A percentile compares a stretch with the other conserved stretches of the same genome.
phyloP scores from a whole-genome alignment of 208 protist genomes.

The Acanthamoeba pearcei region DNA sequence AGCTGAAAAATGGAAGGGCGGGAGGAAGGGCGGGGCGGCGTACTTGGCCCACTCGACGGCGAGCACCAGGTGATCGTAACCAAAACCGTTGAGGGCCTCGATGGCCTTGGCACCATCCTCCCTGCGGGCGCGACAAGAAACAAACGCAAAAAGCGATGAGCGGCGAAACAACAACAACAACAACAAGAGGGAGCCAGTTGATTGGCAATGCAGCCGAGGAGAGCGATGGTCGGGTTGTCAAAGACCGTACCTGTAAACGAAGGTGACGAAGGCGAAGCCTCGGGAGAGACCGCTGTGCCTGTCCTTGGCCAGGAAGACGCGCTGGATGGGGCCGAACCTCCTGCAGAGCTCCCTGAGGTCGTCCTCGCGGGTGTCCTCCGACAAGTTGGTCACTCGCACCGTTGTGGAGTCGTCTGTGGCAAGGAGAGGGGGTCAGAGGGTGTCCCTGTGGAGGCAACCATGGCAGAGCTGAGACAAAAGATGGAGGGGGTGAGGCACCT shows the following conservation, averaged over 20 bases:
- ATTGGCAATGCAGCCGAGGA: background rate
- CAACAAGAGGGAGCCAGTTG: background rate
- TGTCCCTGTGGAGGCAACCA: background rate
- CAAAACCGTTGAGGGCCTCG: constrained; percentile 81
- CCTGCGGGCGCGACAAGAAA: background rate
- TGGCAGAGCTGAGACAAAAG: too few relatives aligned
- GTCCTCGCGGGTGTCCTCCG: constrained; percentile 82
- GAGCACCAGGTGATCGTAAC: constrained; percentile 87
- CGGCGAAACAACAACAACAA: background rate
- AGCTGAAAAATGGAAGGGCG: background rate
- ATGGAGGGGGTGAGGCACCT: constrained; percentile 36
- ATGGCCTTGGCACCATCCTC: constrained; percentile 79
- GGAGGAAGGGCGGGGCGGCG: background rate
- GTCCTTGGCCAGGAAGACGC: constrained; percentile 85
- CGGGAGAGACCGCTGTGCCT: constrained; percentile 77
- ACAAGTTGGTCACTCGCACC: constrained; percentile 85
- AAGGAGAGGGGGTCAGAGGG: background rate
- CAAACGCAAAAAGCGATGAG: background rate
- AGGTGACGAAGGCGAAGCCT: constrained; percentile 86
- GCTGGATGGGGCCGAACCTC: constrained; percentile 80
- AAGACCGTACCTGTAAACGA: constrained; percentile 71
- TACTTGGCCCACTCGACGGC: constrained; percentile 83
- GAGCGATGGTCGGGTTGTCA: background rate
- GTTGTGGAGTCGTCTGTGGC: constrained; percentile 81
- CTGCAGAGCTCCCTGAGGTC: constrained; percentile 86